Conservation (phyloP, 2,329 filamentous ascomycete species). For the Colletotrichum liaoningense region DNA sequence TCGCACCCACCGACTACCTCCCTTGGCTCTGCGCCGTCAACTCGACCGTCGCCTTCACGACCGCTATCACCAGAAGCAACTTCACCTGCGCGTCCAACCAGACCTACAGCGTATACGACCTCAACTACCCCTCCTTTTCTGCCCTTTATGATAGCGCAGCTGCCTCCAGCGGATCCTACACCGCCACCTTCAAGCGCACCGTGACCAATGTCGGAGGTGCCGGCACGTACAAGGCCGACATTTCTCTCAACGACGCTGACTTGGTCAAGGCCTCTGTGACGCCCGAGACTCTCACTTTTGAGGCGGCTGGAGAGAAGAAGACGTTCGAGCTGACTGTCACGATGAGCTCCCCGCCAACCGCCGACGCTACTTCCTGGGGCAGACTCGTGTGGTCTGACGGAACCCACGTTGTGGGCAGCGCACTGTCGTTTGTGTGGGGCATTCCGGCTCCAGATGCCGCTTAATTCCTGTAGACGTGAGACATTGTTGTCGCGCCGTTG, state of each 20-base stretch:
- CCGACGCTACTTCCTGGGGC: background rate
- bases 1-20: conserved; percentile 39
- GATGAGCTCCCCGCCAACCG: background rate
- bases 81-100: conserved; percentile 12
- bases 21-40: conserved; percentile 41
- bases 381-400: conserved; percentile 33
- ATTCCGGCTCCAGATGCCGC: background rate
- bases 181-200: conserved; percentile 28
- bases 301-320: background rate
- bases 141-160: conserved; percentile 7
- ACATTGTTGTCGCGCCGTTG: background rate
- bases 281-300: conserved; percentile 14
- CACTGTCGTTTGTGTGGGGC: conserved; percentile 22
- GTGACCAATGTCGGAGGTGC: conserved; percentile 30
- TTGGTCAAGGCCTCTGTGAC: background rate
- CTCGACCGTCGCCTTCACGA: conserved; percentile 28
- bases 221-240: conserved; percentile 15
- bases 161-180: conserved; percentile 12
- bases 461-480: background rate
- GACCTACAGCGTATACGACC: conserved; percentile 25
- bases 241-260: conserved; percentile 9
- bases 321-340: background rate
- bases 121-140: conserved; percentile 36
- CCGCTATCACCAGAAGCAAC: conserved; percentile 17
- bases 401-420: conserved; percentile 31